phyloP scores from a whole-genome alignment of 2,329 filamentous ascomycete genomes.

The Incumbomyces delicatus region DNA sequence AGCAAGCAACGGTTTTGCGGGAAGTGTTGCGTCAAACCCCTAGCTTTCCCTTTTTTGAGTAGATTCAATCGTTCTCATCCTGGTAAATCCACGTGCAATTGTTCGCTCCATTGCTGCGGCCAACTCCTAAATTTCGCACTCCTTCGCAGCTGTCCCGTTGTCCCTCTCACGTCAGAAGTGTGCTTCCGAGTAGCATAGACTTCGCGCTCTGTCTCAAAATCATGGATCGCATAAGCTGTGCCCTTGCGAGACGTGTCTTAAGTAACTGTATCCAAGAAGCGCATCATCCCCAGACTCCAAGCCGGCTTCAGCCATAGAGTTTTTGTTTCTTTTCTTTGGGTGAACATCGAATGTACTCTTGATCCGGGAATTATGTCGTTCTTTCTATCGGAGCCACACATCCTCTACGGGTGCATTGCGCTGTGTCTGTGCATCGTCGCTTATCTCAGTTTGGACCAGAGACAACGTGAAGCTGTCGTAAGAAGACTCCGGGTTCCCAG shows the following conservation, averaged over 20 bases:
- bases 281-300: too few relatives aligned
- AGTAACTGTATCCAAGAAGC: too few relatives aligned
- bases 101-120: background rate
- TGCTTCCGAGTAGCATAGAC: background rate
- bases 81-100: background rate
- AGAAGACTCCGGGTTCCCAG: conserved; percentile 30
- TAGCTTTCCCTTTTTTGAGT: too few relatives aligned
- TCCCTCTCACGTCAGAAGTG: background rate
- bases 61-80: too few relatives aligned
- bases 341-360: too few relatives aligned
- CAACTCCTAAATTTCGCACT: background rate
- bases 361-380: background rate
- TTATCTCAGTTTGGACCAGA: conserved; percentile 23
- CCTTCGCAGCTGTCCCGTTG: too few relatives aligned
- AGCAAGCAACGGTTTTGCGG: background rate
- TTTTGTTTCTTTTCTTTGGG: too few relatives aligned
- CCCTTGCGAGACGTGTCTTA: background rate
- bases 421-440: conserved; percentile 9
- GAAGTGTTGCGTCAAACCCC: too few relatives aligned
- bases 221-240: background rate
- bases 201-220: background rate
- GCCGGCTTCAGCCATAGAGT: too few relatives aligned
- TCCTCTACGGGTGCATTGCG: conserved; percentile 1
- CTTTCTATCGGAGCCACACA: background rate
- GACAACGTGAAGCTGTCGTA: conserved; percentile 32